These are phyloP conservation scores for Tripterygium wilfordii DNA, from an alignment of 177 flowering plant genomes.

Conservation along the genomic window DNA sequence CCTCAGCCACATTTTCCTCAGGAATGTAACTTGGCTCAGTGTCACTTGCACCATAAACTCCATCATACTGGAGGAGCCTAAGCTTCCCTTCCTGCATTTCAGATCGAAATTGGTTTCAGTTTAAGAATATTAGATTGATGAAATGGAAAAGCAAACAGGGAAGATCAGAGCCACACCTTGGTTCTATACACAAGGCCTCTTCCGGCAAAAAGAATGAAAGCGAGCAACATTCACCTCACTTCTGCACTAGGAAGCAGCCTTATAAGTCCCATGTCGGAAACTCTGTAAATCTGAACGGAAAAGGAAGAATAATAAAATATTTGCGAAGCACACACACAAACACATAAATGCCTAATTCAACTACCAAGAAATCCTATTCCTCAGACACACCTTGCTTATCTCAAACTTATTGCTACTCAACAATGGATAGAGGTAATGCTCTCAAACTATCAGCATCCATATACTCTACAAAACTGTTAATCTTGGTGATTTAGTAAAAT, in stretches of 20 bases:
- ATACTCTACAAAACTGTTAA: too few relatives aligned
- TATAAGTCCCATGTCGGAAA: conserved; percentile 98
- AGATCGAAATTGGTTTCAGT: background rate
- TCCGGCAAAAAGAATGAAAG: conserved; percentile 92
- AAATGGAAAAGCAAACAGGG: background rate
- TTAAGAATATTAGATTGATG: background rate
- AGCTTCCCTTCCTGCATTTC: conserved; percentile 66
- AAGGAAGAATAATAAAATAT: background rate
- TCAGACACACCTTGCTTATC: too few relatives aligned
- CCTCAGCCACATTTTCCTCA: conserved; percentile 72
- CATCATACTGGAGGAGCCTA: conserved; percentile 69
- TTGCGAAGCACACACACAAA: background rate
- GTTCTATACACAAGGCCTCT: conserved; percentile 98
- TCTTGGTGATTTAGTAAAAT: too few relatives aligned
- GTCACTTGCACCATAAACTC: conserved; percentile 28
- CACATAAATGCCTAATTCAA: background rate
- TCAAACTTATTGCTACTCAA: too few relatives aligned
- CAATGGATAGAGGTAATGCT: too few relatives aligned
- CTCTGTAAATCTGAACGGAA: conserved; percentile 74
- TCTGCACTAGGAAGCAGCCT: conserved; percentile 97
- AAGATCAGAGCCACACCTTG: conserved; percentile 46
- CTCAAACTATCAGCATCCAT: too few relatives aligned
- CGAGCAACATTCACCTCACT: conserved; percentile 99
- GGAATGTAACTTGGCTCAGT: conserved; percentile 27
- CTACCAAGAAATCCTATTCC: too few relatives aligned